phyloP scores from a whole-genome alignment of 2,329 filamentous ascomycete genomes.

The Claviceps arundinis region DNA sequence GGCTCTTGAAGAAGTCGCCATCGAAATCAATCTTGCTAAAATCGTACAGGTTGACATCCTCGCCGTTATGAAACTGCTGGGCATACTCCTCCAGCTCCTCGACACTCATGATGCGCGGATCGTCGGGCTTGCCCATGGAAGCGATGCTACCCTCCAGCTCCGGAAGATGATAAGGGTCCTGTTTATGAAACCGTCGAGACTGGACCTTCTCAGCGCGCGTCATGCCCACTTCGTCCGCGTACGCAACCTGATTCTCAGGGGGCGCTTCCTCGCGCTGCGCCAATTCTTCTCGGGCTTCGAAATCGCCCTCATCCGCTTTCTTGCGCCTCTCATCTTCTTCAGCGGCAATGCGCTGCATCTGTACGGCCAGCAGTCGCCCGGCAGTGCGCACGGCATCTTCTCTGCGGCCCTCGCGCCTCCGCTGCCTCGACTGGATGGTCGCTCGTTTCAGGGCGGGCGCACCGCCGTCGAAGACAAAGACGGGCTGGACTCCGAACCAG shows the following conservation, averaged over 20 bases:
- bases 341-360: constrained; percentile 84
- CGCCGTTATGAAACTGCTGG: constrained; percentile 77
- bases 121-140: constrained; percentile 78
- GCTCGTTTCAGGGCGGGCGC: constrained; percentile 83
- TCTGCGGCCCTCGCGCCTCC: constrained; percentile 69
- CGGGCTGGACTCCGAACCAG: constrained; percentile 89
- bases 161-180: constrained; percentile 90
- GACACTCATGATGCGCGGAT: constrained; percentile 90
- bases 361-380: constrained; percentile 78
- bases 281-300: constrained; percentile 22
- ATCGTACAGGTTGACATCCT: constrained; percentile 85
- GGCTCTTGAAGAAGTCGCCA: constrained; percentile 82
- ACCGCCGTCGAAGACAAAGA: constrained; percentile 96
- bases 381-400: constrained; percentile 91
- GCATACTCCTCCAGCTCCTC: constrained; percentile 93
- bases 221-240: constrained; percentile 83
- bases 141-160: constrained; percentile 69
- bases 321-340: constrained; percentile 63
- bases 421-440: constrained; percentile 69
- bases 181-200: constrained; percentile 71
- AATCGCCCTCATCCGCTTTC: constrained; percentile 29
- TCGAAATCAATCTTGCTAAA: constrained; percentile 99
- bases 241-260: constrained; percentile 58
- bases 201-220: constrained; percentile 59
- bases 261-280: constrained; percentile 55